Base-by-base conservation (phyloP, 768 basidiomycete genomes). In the Tricholoma bakamatsutake region DNA sequence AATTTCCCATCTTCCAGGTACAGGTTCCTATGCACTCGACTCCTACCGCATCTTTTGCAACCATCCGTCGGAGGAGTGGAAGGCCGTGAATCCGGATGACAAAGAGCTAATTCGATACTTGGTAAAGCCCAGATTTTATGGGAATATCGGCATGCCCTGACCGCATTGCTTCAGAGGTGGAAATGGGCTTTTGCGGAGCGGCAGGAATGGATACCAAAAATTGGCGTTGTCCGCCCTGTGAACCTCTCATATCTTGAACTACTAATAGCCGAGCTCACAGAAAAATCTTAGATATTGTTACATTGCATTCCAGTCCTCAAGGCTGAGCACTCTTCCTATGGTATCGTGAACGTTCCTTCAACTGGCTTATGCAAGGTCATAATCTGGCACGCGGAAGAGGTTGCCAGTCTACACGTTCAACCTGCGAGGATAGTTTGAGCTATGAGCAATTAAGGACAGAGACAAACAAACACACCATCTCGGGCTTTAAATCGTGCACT, bases 1-100 rank as follows among this genome's bases (percentile, higher is more conserved):
- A 10, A 69, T 83, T 53, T 80, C 81, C 39, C 78, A 83, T 61
- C 75, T 84, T 27, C 82, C 85, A 0, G 87, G 87, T 0, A 74
- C 83, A 1, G 88, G 89, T 0, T 71, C 73, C 3, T 91, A 90
- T 57, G 89, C 89, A 1, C 74, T 87, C 1, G 88, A 90, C 64
- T 88, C 85, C 4, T 87, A 88, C 61, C 77, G 86, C 39, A 88
- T 90, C 17, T 90, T 87, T 66, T 87, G 80, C 57, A 69, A 70
- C 43, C 69, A 66, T 10, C 62, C 55, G 9, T 67, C 69, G 7
- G 74, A 77, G 10, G 82, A 81, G 54, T 90, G 88, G 89, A 80
- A 81, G 62, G 53, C 61, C 0, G 86, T 89, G 12, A 70, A 75
- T 62, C 87, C 89, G 0, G 64, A 59, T 28, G 88, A 91, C 64